Base-by-base conservation (phyloP, 2,329 filamentous ascomycete species). In the Ophidiomyces ophidiicola region DNA sequence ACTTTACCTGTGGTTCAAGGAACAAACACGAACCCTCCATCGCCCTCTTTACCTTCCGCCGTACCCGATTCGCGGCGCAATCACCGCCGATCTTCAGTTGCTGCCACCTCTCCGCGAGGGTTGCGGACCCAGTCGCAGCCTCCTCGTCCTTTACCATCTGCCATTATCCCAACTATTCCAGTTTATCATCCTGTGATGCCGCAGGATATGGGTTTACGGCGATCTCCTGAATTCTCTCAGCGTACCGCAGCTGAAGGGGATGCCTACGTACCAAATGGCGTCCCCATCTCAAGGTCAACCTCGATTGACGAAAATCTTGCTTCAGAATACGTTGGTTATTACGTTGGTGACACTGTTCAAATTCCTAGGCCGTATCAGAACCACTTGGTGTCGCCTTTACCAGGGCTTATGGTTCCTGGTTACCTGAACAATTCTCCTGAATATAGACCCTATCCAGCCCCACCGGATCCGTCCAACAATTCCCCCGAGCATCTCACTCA, bases 81-180 rank as follows among this genome's bases (percentile, higher is more conserved):
- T 42, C 58, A 59, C 23, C 60, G 66, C 31, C 58, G 65, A 38
- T 62, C 64, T 8, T 68, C 64, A 3, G 54, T 60, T 39, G 58
- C 58, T 8, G 64, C 62, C 39, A 58, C 57, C 6, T 62, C 62
- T 14, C 58, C 64, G 3, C 59, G 58, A 23, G 57, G 56, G 20
- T 44, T 67, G 20, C 54, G 66, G 39, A 65, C 66, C n/a, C 66
- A 69, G 17, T 69, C 66, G n/a, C 65, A 69, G 42, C 66, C 66
- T 38, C 64, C 66, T n/a, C 57, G 66, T 17, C 51, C 60, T n/a
- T 47, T 65, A 12, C 58, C 60, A 36, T 59, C 60, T 18, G 50
- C 53, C 3, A 48, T 46, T 29, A 14, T 33, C 19, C 32, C 56
- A 54, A 29, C 53, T 43, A 26, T 55, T 60, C 44, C 31, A 60